Base-by-base conservation (phyloP, 805 yeast genomes). In the Saccharomyces mikatae region DNA sequence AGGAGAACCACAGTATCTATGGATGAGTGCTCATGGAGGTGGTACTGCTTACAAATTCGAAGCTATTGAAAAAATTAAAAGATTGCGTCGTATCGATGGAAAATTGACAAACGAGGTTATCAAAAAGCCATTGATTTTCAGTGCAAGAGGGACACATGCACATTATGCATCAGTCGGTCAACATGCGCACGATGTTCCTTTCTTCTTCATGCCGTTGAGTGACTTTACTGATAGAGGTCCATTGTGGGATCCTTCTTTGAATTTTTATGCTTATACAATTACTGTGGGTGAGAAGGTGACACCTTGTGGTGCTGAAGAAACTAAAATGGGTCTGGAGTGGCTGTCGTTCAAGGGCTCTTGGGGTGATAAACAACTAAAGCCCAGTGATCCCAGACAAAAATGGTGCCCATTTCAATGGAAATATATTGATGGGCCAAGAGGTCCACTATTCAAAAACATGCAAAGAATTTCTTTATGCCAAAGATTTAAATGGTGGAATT, bases 21-120 rank as follows among this genome's bases (percentile, higher is more conserved):
- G 98, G 98, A 87, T 94, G 95, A 85, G 95, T 29, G 98, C 97
- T 0, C 99, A 92, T 70, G 96, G 97, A 1, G 97, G 98, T 11
- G 99, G 99, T 6, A 86, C 90, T 30, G 97, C 96, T 0, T 92
- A 86, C 67, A 77, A 78, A 58, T 91, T 84, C 67, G 76, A 79
- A n/a, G 86, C 89, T 26, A 70, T 91, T 53, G 96, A 89, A 66
- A 69, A 69, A 27, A 61, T 65, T 17, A 62, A 64, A 48, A 84
- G 82, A 62, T 74, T 79, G 56, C 78, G 96, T 4, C 96, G 97
- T n/a, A 85, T 89, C 17, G 96, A 96, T 0, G 92, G 86, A 62
- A 78, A 79, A 60, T 87, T 85, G 65, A 85, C 87, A 24, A 72
- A 90, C 52, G 95, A 89, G 65, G 56, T 67, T 11, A 58, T 67